These are phyloP conservation scores for Nemania diffusa DNA, from an alignment of 2,329 filamentous ascomycete genomes.

Conservation along the genomic window DNA sequence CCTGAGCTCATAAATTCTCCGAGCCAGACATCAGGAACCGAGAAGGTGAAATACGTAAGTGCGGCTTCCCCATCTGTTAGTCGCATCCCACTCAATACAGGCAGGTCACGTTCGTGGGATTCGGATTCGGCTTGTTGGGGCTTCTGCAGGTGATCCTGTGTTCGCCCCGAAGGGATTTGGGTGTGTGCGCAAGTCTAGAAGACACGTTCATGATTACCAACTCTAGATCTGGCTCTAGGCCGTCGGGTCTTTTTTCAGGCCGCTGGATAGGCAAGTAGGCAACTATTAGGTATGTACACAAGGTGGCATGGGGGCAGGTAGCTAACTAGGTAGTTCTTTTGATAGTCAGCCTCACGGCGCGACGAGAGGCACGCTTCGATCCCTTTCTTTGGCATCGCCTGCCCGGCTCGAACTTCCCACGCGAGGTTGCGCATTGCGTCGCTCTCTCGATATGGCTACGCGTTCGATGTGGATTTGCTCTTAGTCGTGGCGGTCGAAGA, in stretches of 20 bases:
- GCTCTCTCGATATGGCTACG: not conserved
- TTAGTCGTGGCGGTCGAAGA: not conserved
- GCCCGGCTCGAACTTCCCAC: not conserved
- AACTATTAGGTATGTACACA: not conserved
- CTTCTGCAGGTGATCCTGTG: not conserved
- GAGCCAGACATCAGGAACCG: not conserved
- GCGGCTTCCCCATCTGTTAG: not conserved
- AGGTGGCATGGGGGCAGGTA: not conserved
- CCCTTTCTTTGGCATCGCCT: constrained; percentile 5
- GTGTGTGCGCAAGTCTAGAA: not conserved
- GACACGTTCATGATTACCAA: not conserved
- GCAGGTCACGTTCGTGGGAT: not conserved
- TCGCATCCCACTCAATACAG: not conserved
- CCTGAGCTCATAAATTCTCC: not conserved
- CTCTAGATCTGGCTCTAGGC: not conserved
- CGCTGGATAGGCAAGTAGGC: not conserved
- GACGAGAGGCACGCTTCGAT: constrained; percentile 2
- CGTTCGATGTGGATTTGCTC: not conserved
- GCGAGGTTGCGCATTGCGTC: not conserved
- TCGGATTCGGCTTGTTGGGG: not conserved
- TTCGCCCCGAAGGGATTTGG: not conserved
- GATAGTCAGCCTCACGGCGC: not conserved
- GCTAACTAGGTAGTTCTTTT: no score
- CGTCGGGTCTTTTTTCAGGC: no score
- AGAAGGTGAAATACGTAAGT: not conserved